Evolutionary conservation across 169 alveolate species (phyloP).

Genomic region (Cryptosporidium canis): DNA sequence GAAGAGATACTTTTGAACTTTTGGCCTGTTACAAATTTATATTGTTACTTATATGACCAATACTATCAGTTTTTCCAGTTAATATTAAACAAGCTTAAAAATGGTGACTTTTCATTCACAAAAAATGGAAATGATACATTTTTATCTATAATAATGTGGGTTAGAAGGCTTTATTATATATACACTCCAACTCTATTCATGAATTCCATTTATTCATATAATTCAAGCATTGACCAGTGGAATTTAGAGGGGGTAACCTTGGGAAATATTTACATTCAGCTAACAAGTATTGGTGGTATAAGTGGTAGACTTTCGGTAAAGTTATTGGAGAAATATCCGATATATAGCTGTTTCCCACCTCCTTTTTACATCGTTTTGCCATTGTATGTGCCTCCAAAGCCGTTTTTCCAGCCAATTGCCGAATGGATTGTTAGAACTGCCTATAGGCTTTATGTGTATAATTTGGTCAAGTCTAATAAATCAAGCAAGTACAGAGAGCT

Average conservation of each 20-base stretch:
- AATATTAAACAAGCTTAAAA: constrained; percentile 13
- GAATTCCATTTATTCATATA: constrained; percentile 47
- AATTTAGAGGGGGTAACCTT: constrained; percentile 46
- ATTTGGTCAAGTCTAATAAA: neutral
- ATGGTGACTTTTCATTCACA: constrained; percentile 20
- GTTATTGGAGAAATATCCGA: constrained; percentile 22
- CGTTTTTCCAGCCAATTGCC: constrained; percentile 71
- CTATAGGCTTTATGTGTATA: constrained; percentile 18
- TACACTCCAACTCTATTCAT: constrained; percentile 60
- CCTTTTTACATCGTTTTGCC: constrained; percentile 30
- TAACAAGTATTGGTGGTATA: constrained; percentile 31
- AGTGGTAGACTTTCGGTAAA: constrained; percentile 48
- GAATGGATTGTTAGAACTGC: constrained; percentile 65
- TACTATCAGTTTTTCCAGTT: constrained; percentile 22
- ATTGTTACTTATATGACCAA: constrained; percentile 52
- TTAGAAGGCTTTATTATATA: constrained; percentile 47
- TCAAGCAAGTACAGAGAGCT: neutral
- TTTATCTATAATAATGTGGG: constrained; percentile 66
- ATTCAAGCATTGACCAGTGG: constrained; percentile 44
- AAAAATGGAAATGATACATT: constrained; percentile 62
- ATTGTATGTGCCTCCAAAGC: constrained; percentile 54
- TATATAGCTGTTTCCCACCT: constrained; percentile 39
- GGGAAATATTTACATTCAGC: constrained; percentile 58
- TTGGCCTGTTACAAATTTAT: constrained; percentile 63
- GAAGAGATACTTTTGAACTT: constrained; percentile 45